phyloP scores from a whole-genome alignment of 139 green algal genomes.

The Chlorella sorokiniana region DNA sequence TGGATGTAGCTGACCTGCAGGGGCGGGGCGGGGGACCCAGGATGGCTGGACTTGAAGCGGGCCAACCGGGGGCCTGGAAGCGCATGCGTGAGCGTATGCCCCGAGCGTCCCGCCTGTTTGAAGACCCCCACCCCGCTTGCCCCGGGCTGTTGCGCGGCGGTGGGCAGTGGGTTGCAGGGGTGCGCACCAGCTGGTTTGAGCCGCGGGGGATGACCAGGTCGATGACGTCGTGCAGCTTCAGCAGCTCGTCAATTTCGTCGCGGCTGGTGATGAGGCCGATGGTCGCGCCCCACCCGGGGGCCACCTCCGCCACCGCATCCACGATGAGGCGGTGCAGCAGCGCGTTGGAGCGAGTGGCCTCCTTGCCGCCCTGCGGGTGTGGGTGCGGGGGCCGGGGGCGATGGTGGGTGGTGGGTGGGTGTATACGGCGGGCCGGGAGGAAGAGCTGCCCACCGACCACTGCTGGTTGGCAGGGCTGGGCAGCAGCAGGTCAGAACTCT shows the following conservation, averaged over 20 bases:
- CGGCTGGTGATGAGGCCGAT: conserved; percentile 89
- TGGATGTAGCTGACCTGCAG: conserved; percentile 72
- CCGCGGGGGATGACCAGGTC: conserved; percentile 98
- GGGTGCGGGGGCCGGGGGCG: no score
- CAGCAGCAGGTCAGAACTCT: no score
- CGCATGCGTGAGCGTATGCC: no score
- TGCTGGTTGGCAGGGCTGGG: no score
- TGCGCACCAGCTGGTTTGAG: conserved; percentile 79
- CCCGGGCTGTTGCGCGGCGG: neutral
- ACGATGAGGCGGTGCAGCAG: conserved; percentile 84
- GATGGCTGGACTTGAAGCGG: neutral
- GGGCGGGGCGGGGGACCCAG: neutral
- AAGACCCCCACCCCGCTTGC: neutral
- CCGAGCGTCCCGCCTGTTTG: no score
- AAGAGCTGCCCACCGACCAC: no score
- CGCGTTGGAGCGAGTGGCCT: conserved; percentile 85
- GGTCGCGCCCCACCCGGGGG: conserved; percentile 65
- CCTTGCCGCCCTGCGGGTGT: conserved; percentile 87
- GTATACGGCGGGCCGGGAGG: no score
- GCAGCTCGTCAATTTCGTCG: conserved; percentile 91
- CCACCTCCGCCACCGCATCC: conserved; percentile 53
- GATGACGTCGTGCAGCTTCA: conserved; percentile 92
- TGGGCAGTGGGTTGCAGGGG: neutral
- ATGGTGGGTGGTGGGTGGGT: no score
- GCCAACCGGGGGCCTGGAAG: no score